Percentiles rank a stretch among this genome's conserved stretches.
phyloP scores from a whole-genome alignment of 2,329 filamentous ascomycete genomes.

The Westerdykella aurantiaca region DNA sequence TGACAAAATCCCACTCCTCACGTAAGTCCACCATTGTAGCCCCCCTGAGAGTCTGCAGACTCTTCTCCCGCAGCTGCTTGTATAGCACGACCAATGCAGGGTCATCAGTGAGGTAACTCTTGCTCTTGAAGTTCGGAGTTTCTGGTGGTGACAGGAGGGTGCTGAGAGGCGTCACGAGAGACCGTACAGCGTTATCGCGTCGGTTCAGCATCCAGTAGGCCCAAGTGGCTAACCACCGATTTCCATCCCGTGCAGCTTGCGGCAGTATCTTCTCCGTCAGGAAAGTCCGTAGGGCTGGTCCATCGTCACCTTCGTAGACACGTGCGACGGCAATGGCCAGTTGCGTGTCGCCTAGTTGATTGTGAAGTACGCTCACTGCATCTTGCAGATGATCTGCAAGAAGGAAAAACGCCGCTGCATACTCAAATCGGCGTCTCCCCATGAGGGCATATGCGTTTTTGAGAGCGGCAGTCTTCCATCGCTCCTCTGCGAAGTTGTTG shows the following conservation, averaged over 20 bases:
- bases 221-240: conserved; percentile 94
- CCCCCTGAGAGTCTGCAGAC: conserved; percentile 76
- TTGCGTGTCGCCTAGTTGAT: conserved; percentile 82
- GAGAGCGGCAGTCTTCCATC: conserved; percentile 81
- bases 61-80: conserved; percentile 73
- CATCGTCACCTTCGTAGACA: conserved; percentile 80
- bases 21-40: conserved; percentile 72
- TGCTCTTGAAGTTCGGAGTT: conserved; percentile 65
- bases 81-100: conserved; percentile 85
- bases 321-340: conserved; percentile 83
- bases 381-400: conserved; percentile 79
- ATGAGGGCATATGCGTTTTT: conserved; percentile 97
- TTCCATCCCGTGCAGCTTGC: conserved; percentile 71
- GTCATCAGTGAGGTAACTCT: conserved; percentile 82
- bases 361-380: conserved; percentile 78
- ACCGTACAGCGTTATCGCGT: conserved; percentile 76
- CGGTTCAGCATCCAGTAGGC: conserved; percentile 86
- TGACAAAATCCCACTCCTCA: conserved; percentile 81
- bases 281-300: conserved; percentile 65
- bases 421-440: conserved; percentile 85
- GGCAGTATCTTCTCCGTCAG: conserved; percentile 75
- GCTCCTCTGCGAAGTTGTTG: conserved; percentile 84
- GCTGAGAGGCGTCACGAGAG: conserved; percentile 74
- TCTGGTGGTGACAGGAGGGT: conserved; percentile 64
- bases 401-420: conserved; percentile 93